Conservation (phyloP, 140 eudicot genomes). For the Anethum foeniculum region DNA sequence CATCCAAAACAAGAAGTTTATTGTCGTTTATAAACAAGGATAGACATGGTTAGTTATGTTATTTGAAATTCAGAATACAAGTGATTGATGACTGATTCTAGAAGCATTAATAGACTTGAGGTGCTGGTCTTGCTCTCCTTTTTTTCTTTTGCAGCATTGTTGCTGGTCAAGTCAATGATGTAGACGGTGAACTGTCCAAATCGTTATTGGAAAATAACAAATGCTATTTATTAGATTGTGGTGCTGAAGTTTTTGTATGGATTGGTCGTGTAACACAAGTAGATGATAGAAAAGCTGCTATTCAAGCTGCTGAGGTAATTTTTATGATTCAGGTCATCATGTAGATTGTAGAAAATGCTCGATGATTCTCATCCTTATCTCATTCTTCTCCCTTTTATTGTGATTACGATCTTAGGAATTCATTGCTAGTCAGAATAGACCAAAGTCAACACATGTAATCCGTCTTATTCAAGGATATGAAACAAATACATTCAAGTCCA, state of each 20-base stretch:
- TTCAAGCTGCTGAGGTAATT: constrained; percentile 88
- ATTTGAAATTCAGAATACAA: not conserved
- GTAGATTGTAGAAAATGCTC: not conserved
- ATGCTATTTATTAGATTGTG: constrained; percentile 92
- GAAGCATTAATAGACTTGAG: not conserved
- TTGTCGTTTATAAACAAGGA: not conserved
- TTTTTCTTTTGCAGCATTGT: constrained; percentile 42
- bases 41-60: not conserved
- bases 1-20: not conserved
- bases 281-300: constrained; percentile 90
- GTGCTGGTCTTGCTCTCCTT: constrained; percentile 7
- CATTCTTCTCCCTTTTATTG: not conserved
- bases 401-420: constrained; percentile 41
- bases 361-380: not conserved
- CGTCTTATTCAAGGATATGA: constrained; percentile 86
- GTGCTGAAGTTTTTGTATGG: constrained; percentile 91
- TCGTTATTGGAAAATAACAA: constrained; percentile 71
- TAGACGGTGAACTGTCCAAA: constrained; percentile 87
- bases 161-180: constrained; percentile 58
- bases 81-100: not conserved
- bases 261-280: constrained; percentile 92
- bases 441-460: constrained; percentile 61
- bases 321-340: not conserved
- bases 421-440: constrained; percentile 54
- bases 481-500: constrained; percentile 71